Percentiles rank a stretch among this genome's conserved stretches.
These are phyloP conservation scores for Byssothecium circinans DNA, from an alignment of 2,329 filamentous ascomycete species.

Conservation along the genomic window DNA sequence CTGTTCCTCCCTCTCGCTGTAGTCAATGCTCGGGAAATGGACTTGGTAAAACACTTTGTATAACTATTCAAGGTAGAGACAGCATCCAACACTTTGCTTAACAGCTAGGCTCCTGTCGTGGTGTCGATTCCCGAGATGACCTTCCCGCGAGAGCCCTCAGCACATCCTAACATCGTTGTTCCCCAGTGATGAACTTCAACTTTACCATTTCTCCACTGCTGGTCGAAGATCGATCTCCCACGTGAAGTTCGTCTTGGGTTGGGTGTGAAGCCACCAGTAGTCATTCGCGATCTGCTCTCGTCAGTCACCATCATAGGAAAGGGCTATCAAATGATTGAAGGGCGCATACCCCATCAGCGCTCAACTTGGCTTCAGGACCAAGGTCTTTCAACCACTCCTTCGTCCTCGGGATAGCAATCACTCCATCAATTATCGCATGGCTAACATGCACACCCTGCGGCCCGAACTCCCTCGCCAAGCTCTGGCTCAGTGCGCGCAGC, in stretches of 20 bases:
- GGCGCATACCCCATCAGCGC: constrained; percentile 68
- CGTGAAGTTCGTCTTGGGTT: constrained; percentile 76
- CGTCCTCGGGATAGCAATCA: constrained; percentile 77
- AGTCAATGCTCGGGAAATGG: too few relatives aligned
- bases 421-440: constrained; percentile 80
- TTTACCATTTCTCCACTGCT: constrained; percentile 79
- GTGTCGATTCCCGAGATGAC: too few relatives aligned
- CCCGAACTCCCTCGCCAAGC: constrained; percentile 79
- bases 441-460: constrained; percentile 82
- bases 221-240: constrained; percentile 81
- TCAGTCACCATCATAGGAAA: not conserved
- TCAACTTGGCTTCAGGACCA: constrained; percentile 68
- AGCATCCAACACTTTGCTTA: too few relatives aligned
- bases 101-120: too few relatives aligned
- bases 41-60: too few relatives aligned
- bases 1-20: too few relatives aligned
- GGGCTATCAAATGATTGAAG: not conserved
- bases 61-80: too few relatives aligned
- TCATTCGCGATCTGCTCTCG: constrained; percentile 72
- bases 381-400: constrained; percentile 61
- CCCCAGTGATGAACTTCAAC: too few relatives aligned
- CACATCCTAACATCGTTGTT: too few relatives aligned
- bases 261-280: constrained; percentile 83
- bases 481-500: constrained; percentile 71
- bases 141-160: too few relatives aligned